These are phyloP conservation scores for Pecoramyces ruminantium DNA, from an alignment of 192 early-diverging fungal species.

Conservation along the genomic window DNA sequence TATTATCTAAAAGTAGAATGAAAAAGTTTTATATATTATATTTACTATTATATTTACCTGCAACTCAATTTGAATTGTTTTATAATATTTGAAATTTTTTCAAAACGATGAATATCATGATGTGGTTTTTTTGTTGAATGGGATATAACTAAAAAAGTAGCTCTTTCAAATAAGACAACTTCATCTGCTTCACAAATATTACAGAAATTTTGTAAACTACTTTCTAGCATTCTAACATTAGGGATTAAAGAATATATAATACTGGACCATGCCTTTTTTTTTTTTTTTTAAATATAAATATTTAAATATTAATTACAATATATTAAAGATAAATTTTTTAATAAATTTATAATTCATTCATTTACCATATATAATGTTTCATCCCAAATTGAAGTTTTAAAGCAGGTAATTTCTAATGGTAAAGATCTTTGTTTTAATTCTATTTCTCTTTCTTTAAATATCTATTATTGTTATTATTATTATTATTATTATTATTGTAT, in stretches of 20 bases:
- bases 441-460: conserved; percentile 40
- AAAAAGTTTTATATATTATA: not conserved
- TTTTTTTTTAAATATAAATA: too few species aligned
- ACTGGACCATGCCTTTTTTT: conserved; percentile 88
- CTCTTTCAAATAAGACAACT: conserved; percentile 84
- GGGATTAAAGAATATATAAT: conserved; percentile 93
- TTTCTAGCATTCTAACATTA: conserved; percentile 67
- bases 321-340: too few species aligned
- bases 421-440: conserved; percentile 51
- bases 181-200: conserved; percentile 78
- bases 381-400: conserved; percentile 78
- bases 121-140: conserved; percentile 39
- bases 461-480: conserved; percentile 9
- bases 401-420: conserved; percentile 50
- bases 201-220: conserved; percentile 62
- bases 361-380: conserved; percentile 75
- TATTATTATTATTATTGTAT: too few species aligned
- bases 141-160: conserved; percentile 91
- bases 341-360: too few species aligned
- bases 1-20: too few species aligned
- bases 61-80: conserved; percentile 81
- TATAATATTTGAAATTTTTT: conserved; percentile 80
- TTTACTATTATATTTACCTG: conserved; percentile 24
- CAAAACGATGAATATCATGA: conserved; percentile 63
- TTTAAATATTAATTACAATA: too few species aligned